A percentile compares a stretch with the other conserved stretches of the same genome.
Conservation (phyloP, 306 rosid species). For the Amphicarpaea edgeworthii region DNA sequence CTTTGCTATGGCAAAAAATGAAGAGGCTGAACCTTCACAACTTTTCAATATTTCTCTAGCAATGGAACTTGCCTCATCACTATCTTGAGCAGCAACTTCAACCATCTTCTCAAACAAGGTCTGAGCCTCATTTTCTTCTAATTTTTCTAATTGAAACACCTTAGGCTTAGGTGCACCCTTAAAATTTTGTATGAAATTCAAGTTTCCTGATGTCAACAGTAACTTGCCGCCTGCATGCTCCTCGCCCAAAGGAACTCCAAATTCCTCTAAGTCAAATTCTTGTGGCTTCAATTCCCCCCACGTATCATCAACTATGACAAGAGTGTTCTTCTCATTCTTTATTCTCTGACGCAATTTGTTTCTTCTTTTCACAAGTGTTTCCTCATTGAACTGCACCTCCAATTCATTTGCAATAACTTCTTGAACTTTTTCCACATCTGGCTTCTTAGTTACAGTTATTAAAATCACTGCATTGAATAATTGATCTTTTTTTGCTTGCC, state of each 20-base stretch:
- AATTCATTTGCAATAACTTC: background rate
- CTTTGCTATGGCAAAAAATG: background rate
- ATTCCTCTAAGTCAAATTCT: background rate
- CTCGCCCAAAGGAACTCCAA: conserved; percentile 37
- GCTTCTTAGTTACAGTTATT: background rate
- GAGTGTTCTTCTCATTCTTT: background rate
- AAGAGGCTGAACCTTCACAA: conserved; percentile 20
- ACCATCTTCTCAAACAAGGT: conserved; percentile 18
- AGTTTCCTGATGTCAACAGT: conserved; percentile 17
- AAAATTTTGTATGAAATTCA: background rate
- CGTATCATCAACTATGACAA: conserved; percentile 24
- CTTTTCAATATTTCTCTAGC: background rate
- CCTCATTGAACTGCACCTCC: background rate
- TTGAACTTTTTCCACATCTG: background rate
- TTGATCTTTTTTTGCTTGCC: background rate
- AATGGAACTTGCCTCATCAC: background rate
- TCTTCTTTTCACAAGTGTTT: background rate
- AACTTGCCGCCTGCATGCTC: conserved; percentile 33
- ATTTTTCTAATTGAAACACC: background rate
- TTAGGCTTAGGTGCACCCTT: background rate
- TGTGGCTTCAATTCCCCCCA: conserved; percentile 31
- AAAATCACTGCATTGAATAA: background rate
- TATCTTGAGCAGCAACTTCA: background rate
- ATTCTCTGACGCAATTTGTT: background rate
- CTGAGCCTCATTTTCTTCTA: background rate